Base-by-base conservation (phyloP, 2,329 filamentous ascomycete genomes). In the Penicillium sp. region DNA sequence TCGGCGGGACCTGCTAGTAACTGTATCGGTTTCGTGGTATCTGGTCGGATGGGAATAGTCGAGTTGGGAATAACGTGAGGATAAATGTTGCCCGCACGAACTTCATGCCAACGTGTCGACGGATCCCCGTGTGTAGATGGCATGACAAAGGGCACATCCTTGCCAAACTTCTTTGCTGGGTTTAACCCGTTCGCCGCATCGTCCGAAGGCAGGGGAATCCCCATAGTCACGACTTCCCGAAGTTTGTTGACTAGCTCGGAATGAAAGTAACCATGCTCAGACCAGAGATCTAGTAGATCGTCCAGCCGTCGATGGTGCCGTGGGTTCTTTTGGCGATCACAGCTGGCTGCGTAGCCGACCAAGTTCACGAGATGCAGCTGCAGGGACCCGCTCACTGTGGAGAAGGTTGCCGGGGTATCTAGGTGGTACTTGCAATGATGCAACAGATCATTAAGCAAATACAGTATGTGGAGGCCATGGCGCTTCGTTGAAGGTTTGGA, bases 11-110 rank as follows among this genome's bases (percentile, higher is more conserved):
- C 89, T 1, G 86, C 76, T 2, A 81, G 77, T 52, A 95, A 83
- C 54, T 88, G 85, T 34, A 94, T 77, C 4, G 90, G 89, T 61
- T 85, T 87, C 61, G 93, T 83, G 64, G 85, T 81, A 8, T 85
- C 79, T 0, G 89, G 82, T 42, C 87, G 85, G 76, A 96, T 90
- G 7, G 90, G 86, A 48, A 83, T 81, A 9, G 85, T 85, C 0
- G 89, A 91, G 67, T 93, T 88, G 5, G 88, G 89, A 38, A 89
- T 83, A 57, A 96, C 85, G 54, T 89, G 87, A 5, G 89, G 89
- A 45, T 96, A 82, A 79, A 92, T 87, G 62, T 90, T 93, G 2
- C 85, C 88, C 1, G 90, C 90, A 0, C 91, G 91, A 1, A 95
- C 78, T 61, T 96, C 90, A 74, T 92, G 89, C 83, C 88, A 96